Percentiles rank a stretch among this genome's conserved stretches.
Evolutionary conservation across 768 basidiomycete genomes (phyloP).

Genomic region (Naganishia vaughanmartiniae): DNA sequence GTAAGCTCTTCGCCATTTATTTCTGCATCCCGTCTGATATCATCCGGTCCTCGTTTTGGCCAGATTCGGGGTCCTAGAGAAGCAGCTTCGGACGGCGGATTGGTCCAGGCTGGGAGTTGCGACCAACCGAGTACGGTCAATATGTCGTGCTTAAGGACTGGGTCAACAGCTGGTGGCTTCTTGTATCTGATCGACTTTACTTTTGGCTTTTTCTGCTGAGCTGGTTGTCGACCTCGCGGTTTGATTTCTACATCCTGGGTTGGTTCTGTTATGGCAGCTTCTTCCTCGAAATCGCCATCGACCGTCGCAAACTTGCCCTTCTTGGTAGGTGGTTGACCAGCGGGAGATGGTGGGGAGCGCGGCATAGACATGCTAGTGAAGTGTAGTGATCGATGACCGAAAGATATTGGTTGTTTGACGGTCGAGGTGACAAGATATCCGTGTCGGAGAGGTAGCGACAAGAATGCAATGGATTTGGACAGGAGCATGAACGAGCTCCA

Average conservation of each 20-base stretch:
- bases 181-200: constrained; percentile 12
- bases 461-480: not conserved
- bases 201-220: constrained; percentile 15
- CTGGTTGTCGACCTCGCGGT: not conserved
- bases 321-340: constrained; percentile 7
- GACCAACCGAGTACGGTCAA: constrained; percentile 28
- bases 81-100: constrained; percentile 26
- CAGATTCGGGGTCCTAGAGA: constrained; percentile 22
- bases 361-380: constrained; percentile 22
- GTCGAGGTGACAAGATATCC: not conserved
- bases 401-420: not conserved
- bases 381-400: constrained; percentile 10
- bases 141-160: constrained; percentile 29
- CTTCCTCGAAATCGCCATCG: constrained; percentile 26
- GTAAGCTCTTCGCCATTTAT: constrained; percentile 6
- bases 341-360: constrained; percentile 23
- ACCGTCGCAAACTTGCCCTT: constrained; percentile 24
- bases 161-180: constrained; percentile 28
- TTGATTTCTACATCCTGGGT: not conserved
- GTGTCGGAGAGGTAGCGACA: not conserved
- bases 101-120: constrained; percentile 12
- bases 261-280: not conserved
- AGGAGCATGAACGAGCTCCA: not conserved
- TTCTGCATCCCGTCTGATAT: constrained; percentile 1
- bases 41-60: constrained; percentile 29